Evolutionary conservation across 345 rosid genomes (phyloP), one percentile per base, ranked within the genome.

Genomic region (Citrus unshiu): DNA sequence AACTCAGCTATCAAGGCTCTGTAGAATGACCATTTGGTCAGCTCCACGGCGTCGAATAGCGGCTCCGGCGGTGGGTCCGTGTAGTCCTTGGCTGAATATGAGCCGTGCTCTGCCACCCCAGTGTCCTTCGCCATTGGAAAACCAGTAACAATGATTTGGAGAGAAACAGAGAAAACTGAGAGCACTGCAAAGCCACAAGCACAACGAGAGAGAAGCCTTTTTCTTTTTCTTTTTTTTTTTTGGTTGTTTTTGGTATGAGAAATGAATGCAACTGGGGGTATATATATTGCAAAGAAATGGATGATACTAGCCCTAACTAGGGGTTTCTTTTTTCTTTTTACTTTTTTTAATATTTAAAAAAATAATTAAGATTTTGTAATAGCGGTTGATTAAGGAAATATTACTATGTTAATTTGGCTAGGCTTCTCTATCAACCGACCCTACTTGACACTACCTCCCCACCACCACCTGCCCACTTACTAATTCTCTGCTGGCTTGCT

Each of bases 1-100:
- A 94, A 94, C 89, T 92, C 94, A 21, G 93, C 94, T 27, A 94
- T 94, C 76, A 94, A 67, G 19, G 96, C 98, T 39, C 98, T 86
- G 84, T 94, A 92, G 79, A 92, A 90, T 0, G 97, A 94, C 97
- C 98, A 94, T 76, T 88, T 87, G 19, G 37, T 34, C 1, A 94
- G 83, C 87, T 94, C 97, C 27, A 21, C 87, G 0, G 64, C 74
- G 79, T 93, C 96, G 10, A 94, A 39, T 21, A 86, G 76, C n/a
- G 89, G 92, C 9, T 91, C 96, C 4, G 88, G 93, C 8, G 95
- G 97, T 29, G 98, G 97, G 82, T 94, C 95, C 1, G 85, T 79
- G 87, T 93, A 94, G 83, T 90, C 97, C 86, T 89, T 94, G 9
- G 84, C 88, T 59, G 90, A 75, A 80, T 84, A 81, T 0, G 91